These are phyloP conservation scores for Saxophila tyrrhenica DNA, from an alignment of 495 filamentous ascomycete genomes.

Conservation along the genomic window DNA sequence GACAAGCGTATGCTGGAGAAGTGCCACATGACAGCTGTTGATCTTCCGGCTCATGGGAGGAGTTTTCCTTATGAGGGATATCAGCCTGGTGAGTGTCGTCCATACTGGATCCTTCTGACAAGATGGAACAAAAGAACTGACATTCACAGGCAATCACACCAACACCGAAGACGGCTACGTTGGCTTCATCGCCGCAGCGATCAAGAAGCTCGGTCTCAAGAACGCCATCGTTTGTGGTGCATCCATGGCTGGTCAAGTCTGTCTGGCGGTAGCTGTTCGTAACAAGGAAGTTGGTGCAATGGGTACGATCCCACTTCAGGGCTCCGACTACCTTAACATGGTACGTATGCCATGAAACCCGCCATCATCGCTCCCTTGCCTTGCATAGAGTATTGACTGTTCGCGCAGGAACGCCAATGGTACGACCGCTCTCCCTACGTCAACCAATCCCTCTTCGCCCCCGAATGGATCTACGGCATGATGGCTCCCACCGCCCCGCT, in stretches of 20 bases:
- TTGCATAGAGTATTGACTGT: too few species aligned
- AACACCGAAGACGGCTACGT: constrained; percentile 33
- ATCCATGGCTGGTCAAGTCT: constrained; percentile 35
- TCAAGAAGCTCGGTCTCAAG: constrained; percentile 27
- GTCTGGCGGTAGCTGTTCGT: constrained; percentile 31
- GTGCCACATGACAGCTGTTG: constrained; percentile 32
- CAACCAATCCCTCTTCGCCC: constrained; percentile 30
- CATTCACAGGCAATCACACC: constrained; percentile 26
- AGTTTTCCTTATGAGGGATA: constrained; percentile 27
- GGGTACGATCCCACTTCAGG: constrained; percentile 33
- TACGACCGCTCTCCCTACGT: constrained; percentile 21
- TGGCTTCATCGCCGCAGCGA: constrained; percentile 28
- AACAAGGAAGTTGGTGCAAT: constrained; percentile 31
- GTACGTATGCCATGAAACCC: not conserved
- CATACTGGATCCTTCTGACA: too few species aligned
- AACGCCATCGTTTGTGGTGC: constrained; percentile 35
- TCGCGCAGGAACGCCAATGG: constrained; percentile 22
- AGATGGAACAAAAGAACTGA: not conserved
- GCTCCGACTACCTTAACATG: constrained; percentile 22
- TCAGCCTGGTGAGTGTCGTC: constrained; percentile 14
- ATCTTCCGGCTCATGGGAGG: constrained; percentile 32
- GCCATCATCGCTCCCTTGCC: too few species aligned
- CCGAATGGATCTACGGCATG: constrained; percentile 36
- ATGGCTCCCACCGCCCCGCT: constrained; percentile 29
- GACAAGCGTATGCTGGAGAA: constrained; percentile 27